phyloP scores from a whole-genome alignment of 805 yeast genomes.

The Crinitomyces ghanaensis region DNA sequence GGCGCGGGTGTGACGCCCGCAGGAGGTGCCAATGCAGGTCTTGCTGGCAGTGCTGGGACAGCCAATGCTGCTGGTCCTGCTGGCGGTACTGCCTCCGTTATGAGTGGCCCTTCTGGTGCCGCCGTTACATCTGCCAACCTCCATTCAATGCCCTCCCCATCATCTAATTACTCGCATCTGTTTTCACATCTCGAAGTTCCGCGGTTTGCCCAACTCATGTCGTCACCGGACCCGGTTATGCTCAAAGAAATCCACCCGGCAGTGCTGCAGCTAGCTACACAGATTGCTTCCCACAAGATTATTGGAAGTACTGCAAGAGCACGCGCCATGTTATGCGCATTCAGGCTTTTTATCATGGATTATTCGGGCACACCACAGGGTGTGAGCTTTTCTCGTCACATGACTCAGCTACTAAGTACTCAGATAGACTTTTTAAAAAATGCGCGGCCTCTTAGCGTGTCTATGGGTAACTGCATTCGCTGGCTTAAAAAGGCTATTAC shows the following conservation, averaged over 20 bases:
- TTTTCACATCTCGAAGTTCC: no score
- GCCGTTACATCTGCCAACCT: no score
- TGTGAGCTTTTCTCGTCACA: constrained; percentile 74
- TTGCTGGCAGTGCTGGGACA: constrained; percentile 24
- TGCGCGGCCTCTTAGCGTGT: constrained; percentile 80
- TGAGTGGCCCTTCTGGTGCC: no score
- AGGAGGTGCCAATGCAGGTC: constrained; percentile 29
- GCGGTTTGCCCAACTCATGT: constrained; percentile 30
- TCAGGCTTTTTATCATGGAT: constrained; percentile 65
- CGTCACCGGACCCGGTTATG: constrained; percentile 25
- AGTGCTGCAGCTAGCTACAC: constrained; percentile 63
- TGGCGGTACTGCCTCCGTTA: no score
- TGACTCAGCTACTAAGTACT: constrained; percentile 76
- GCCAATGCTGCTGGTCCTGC: constrained; percentile 1
- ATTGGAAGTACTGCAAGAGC: constrained; percentile 88
- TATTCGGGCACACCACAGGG: constrained; percentile 80
- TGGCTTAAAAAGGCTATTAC: constrained; percentile 94
- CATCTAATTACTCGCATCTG: no score
- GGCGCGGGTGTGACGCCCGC: no score
- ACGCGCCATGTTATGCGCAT: constrained; percentile 71
- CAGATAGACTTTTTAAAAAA: constrained; percentile 88
- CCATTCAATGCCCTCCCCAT: no score
- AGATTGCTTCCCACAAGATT: constrained; percentile 70
- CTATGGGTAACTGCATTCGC: constrained; percentile 97
- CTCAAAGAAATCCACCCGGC: constrained; percentile 76